Base-by-base conservation (phyloP, 169 alveolate genomes). In the Plasmodium yoelii region DNA sequence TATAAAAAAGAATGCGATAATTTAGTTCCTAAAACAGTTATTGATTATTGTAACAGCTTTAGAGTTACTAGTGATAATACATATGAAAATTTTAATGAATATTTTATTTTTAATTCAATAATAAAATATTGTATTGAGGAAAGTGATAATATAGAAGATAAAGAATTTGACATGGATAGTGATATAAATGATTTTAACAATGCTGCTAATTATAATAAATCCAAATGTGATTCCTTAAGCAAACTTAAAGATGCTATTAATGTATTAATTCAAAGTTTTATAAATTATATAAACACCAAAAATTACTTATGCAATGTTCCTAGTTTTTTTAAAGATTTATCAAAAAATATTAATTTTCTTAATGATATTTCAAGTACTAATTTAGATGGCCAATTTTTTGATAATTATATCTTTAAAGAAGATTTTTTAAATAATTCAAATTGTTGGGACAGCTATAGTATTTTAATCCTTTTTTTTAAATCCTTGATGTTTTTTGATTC, bases 401-500 rank as follows among this genome's bases (percentile, higher is more conserved):
- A 60, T 15, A 67, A 34, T 47, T 53, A 67, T 70, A 68, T 82
- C 26, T 65, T 55, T 82, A 28, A 60, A 55, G 57, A 70, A 22
- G 90, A 82, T 82, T 82, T 82, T 65, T 49, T 60, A 22, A 18
- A 5, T 19, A 44, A 70, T 65, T 46, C 69, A n/a, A 64, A 24
- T 5, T 28, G 44, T 51, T 82, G 90, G 90, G 57, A 65, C 46
- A 82, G 84, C 15, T 67, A 82, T 47, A 55, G 55, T 22, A 67
- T 82, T 53, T 82, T 82, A 67, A 67, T 82, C 8, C 80, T 82
- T 24, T 82, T 82, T 55, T 82, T 82, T 49, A 82, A 82, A 70
- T 42, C 90, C 5, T 60, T 82, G n/a, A 42, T 82, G 68, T 68
- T 82, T 42, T 82, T 82, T 82, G 90, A 67, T 47, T 53, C 71